These are phyloP conservation scores for Mycena pura DNA, from an alignment of 768 basidiomycete species.

Conservation along the genomic window DNA sequence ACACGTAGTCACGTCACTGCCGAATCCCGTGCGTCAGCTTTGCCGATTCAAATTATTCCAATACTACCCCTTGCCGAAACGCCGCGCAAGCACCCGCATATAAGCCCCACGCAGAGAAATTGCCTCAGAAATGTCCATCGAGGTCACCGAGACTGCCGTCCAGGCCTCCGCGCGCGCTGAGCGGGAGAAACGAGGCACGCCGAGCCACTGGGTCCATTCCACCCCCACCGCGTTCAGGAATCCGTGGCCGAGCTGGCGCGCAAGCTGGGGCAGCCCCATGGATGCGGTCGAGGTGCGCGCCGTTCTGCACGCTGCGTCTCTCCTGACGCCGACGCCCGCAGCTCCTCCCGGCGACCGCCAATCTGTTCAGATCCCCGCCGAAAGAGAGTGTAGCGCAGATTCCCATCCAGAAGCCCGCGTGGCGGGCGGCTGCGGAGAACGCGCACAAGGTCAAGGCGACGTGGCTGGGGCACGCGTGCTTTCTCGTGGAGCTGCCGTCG, in stretches of 20 bases:
- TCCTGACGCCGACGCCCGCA: not conserved
- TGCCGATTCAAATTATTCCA: no score
- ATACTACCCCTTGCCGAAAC: no score
- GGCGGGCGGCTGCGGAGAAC: constrained; percentile 40
- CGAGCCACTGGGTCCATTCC: constrained; percentile 37
- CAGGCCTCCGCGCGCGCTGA: constrained; percentile 16
- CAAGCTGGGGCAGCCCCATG: constrained; percentile 9
- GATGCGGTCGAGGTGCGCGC: constrained; percentile 23
- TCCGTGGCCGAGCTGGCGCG: constrained; percentile 41
- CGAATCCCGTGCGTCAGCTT: no score
- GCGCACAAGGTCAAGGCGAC: constrained; percentile 54
- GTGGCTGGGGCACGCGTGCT: constrained; percentile 64
- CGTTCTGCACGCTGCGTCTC: not conserved
- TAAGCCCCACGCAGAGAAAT: no score
- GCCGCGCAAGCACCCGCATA: no score
- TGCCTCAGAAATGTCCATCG: no score
- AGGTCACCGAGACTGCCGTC: constrained; percentile 17
- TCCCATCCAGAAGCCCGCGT: constrained; percentile 45
- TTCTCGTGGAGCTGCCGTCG: constrained; percentile 57
- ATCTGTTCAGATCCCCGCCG: constrained; percentile 1
- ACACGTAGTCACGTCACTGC: no score
- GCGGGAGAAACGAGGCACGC: constrained; percentile 24
- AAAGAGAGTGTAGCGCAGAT: constrained; percentile 30
- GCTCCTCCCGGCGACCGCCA: not conserved
- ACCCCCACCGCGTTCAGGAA: constrained; percentile 35